A percentile compares a stretch with the other conserved stretches of the same genome.
phyloP scores from a whole-genome alignment of 2,329 filamentous ascomycete species.

The Hymenoscyphus salicellus region DNA sequence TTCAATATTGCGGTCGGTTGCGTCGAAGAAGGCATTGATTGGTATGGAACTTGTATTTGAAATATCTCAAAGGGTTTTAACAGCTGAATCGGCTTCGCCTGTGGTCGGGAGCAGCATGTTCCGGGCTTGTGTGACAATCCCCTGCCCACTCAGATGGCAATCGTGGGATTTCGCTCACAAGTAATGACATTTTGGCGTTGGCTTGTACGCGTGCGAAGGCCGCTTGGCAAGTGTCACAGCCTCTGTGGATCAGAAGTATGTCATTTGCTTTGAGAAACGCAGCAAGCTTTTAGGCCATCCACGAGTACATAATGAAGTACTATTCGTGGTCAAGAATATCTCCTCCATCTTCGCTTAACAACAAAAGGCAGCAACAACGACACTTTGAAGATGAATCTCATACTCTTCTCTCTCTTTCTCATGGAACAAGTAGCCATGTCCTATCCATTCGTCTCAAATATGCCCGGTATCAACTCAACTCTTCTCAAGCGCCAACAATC shows the following conservation, averaged over 20 bases:
- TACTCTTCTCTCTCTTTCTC: conserved; percentile 19
- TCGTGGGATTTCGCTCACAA: neutral
- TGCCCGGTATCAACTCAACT: conserved; percentile 39
- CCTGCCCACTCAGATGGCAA: neutral
- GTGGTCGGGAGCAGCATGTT: neutral
- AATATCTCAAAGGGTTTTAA: neutral
- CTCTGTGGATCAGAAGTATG: neutral
- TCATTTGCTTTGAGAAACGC: neutral
- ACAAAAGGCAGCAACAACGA: neutral
- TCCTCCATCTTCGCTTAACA: neutral
- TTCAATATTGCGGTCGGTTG: neutral
- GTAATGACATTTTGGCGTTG: neutral
- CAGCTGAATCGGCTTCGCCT: neutral
- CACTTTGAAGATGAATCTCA: conserved; percentile 24
- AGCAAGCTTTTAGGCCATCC: neutral
- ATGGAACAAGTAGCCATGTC: conserved; percentile 27
- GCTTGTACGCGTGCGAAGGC: neutral
- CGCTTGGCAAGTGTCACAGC: neutral
- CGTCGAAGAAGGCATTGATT: neutral
- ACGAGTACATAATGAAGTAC: neutral
- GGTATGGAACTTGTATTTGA: neutral
- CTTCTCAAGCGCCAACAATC: conserved; percentile 38
- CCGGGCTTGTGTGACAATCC: neutral
- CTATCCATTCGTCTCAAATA: conserved; percentile 40
- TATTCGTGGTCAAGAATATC: neutral